Conservation (phyloP, 495 filamentous ascomycete species). For the Parathielavia appendiculata region DNA sequence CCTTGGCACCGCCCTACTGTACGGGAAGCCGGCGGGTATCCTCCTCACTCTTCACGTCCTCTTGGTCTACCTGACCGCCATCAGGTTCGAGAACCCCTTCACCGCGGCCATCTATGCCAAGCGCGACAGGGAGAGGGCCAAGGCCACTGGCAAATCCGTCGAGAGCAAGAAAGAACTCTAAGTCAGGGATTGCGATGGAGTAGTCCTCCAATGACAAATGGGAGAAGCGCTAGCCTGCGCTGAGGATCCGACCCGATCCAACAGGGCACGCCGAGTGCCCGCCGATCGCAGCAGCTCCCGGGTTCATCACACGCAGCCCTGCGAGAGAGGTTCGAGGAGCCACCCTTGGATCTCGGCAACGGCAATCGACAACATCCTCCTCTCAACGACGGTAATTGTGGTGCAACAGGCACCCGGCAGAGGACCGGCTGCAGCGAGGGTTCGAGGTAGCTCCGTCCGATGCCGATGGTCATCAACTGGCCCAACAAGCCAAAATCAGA, state of each 20-base stretch:
- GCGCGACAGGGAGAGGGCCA: constrained; percentile 57
- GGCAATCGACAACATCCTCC: constrained; percentile 19
- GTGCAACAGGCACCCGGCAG: constrained; percentile 24
- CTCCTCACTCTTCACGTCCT: constrained; percentile 71
- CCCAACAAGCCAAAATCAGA: constrained; percentile 20
- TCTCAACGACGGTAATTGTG: constrained; percentile 27
- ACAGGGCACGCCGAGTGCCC: constrained; percentile 14
- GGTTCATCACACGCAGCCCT: constrained; percentile 3
- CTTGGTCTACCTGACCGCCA: constrained; percentile 73
- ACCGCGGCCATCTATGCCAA: constrained; percentile 91
- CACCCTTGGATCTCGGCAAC: constrained; percentile 12
- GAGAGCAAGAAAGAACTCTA: constrained; percentile 45
- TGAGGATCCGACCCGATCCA: constrained; percentile 1
- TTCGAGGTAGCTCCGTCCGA: constrained; percentile 14
- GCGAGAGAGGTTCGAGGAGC: constrained; percentile 6
- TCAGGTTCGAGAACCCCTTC: constrained; percentile 95
- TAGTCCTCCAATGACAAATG: constrained; percentile 7
- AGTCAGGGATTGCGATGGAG: constrained; percentile 15
- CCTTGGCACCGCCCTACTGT: constrained; percentile 79
- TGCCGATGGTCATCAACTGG: constrained; percentile 31
- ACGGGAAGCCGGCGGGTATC: constrained; percentile 83
- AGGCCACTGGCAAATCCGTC: constrained; percentile 25
- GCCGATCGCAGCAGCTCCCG: not conserved
- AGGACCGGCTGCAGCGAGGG: constrained; percentile 13
- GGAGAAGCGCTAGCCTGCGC: constrained; percentile 19